Evolutionary conservation across 345 rosid species (phyloP), one percentile per base, ranked within the genome.

Genomic region (Hibiscus trionum): DNA sequence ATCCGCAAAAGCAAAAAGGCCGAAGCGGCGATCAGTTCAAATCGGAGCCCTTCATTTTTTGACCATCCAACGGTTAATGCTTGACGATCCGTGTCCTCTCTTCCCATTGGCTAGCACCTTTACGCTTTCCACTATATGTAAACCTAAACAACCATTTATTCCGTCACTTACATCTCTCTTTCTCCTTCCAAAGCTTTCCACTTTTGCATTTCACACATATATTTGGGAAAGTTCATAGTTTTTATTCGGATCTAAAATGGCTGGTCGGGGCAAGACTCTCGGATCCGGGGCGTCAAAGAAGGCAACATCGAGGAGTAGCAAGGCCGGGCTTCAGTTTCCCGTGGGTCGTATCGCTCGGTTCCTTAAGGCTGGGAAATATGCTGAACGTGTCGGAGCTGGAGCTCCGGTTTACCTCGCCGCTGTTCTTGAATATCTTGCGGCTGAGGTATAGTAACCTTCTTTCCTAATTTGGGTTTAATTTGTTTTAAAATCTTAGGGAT

Each of bases 341-440:
- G 97, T 93, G 0, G 97, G 98, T 72, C 98, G 96, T 87, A 91
- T 93, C 62, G 98, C 97, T 31, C 81, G 98, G 10, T 93, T 93
- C 81, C 85, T 93, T 47, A 93, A 93, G 85, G 98, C 96, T 66
- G 98, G 97, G 5, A 93, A 93, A 81, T 93, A 93, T 71, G 98
- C 98, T 29, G 98, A 91, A 55, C 95, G 98, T 24, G 96, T 93
- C 2, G 98, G 98, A 5, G 98, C 98, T 50, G 98, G 96, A 6
- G 97, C 97, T 52, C 98, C 98, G 9, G 98, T 93, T 42, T 93
- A 93, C 73, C 98, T 89, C 24, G 98, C 98, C 33, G 96, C 98
- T 69, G 97, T 93, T 16, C 97, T 93, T 7, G 98, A 93, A 53
- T 93, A 93, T 66, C 89, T 93, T 1, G 98, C 98, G 17, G 97